Conservation (phyloP, 495 filamentous ascomycete species). For the Terfezia claveryi region DNA sequence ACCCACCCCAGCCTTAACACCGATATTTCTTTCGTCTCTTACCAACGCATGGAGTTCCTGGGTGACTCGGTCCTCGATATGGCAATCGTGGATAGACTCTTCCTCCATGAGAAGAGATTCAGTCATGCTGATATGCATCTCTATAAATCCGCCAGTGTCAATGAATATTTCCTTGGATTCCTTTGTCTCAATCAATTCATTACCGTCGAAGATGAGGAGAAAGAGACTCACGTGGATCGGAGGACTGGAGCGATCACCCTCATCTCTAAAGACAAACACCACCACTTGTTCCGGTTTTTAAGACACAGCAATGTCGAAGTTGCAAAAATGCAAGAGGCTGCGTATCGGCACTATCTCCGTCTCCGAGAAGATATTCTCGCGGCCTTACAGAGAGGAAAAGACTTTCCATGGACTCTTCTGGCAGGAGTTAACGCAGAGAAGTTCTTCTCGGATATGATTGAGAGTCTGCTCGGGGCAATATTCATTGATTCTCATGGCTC, state of each 20-base stretch:
- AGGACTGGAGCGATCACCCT: slow-evolving; percentile 11
- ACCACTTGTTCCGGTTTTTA: slow-evolving; percentile 47
- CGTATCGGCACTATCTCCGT: slow-evolving; percentile 27
- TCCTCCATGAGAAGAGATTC: slow-evolving; percentile 25
- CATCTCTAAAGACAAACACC: neutral
- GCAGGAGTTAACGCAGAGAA: slow-evolving; percentile 45
- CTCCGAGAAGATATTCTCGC: slow-evolving; percentile 29
- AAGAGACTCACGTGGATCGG: slow-evolving; percentile 1
- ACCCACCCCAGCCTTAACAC: slow-evolving; percentile 55
- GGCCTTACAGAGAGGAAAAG: slow-evolving; percentile 25
- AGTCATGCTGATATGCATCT: slow-evolving; percentile 47
- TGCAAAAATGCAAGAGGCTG: slow-evolving; percentile 21
- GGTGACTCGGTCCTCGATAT: slow-evolving; percentile 75
- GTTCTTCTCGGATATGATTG: slow-evolving; percentile 69
- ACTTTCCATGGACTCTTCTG: slow-evolving; percentile 60
- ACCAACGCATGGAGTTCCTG: slow-evolving; percentile 76
- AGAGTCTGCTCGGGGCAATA: slow-evolving; percentile 61
- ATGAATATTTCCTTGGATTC: slow-evolving; percentile 71
- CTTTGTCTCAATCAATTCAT: slow-evolving; percentile 31
- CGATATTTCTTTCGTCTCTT: slow-evolving; percentile 34
- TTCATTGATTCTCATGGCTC: slow-evolving; percentile 56
- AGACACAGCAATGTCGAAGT: slow-evolving; percentile 31
- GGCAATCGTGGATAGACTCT: slow-evolving; percentile 39
- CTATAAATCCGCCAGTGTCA: slow-evolving; percentile 55
- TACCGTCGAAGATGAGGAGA: slow-evolving; percentile 7